These are phyloP conservation scores for Orobanche coerulescens DNA, from an alignment of 257 asterid genomes.

Conservation along the genomic window DNA sequence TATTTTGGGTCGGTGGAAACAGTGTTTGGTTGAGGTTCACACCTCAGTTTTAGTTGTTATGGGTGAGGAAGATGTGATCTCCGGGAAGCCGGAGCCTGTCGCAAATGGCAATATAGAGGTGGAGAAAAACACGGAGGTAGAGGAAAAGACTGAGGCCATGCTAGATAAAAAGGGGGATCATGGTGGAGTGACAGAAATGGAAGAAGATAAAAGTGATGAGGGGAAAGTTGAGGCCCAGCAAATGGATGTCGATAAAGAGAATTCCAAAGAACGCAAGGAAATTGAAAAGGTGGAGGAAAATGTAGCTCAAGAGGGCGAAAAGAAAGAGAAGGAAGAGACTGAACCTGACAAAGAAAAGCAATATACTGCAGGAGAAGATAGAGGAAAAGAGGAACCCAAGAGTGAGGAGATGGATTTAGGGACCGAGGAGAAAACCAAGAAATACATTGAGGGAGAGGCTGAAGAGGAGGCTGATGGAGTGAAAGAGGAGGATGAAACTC, in stretches of 20 bases:
- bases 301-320: slow-evolving; percentile 19
- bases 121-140: slow-evolving; percentile 24
- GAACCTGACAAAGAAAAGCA: slow-evolving; percentile 23
- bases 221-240: slow-evolving; percentile 26
- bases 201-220: slow-evolving; percentile 24
- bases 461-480: slow-evolving; percentile 24
- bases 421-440: slow-evolving; percentile 19
- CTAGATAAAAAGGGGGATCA: slow-evolving; percentile 21
- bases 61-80: slow-evolving; percentile 52
- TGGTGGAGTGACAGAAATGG: slow-evolving; percentile 25
- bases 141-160: slow-evolving; percentile 22
- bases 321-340: slow-evolving; percentile 12
- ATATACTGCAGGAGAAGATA: slow-evolving; percentile 23
- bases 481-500: slow-evolving; percentile 32
- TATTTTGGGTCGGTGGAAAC: background rate
- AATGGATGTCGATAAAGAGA: slow-evolving; percentile 46
- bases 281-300: slow-evolving; percentile 22
- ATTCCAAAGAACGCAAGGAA: slow-evolving; percentile 22
- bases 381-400: slow-evolving; percentile 21
- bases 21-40: background rate
- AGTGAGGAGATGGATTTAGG: slow-evolving; percentile 28
- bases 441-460: slow-evolving; percentile 25
- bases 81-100: slow-evolving; percentile 36
- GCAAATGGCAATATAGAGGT: slow-evolving; percentile 35
- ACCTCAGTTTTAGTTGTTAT: slow-evolving; percentile 28